Base-by-base conservation (phyloP, 371 early-diverging fungal genomes). In the Mucor piriformis region DNA sequence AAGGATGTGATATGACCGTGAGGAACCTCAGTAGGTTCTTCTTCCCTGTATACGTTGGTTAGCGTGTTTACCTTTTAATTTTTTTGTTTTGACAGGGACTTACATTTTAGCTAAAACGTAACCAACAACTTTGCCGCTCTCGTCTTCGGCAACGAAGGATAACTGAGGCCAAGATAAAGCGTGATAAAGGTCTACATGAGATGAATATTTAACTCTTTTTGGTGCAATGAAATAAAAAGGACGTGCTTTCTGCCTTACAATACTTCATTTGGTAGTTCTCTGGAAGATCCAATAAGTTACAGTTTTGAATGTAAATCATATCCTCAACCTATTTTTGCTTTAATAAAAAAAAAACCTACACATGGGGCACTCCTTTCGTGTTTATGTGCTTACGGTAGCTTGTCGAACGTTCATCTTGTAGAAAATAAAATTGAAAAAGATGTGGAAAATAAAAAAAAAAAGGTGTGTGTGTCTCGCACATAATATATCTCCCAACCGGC, bases 201-300 rank as follows among this genome's bases (percentile, higher is more conserved):
- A 18, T 18, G 18, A 12, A 37, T 18, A n/a, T 18, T 6, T 20
- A 52, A n/a, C n/a, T 42, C n/a, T 40, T 24, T 24, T 21, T 40
- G 15, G 6, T 7, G 18, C 15, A 54, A 21, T 15, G n/a, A 47
- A 1, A n/a, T 13, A 50, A 48, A 50, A 16, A 16, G 35, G 18
- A 23, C 40, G 46, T 24, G n/a, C 6, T 6, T 12, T 3, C 3
- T 37, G 11, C 79, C n/a, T 80, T 81, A 82, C 89, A 98, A 78
- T 97, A 98, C 76, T 98, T 98, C 91, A 98, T 93, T 69, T 93
- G 93, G 76, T 98, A 98, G 85, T 98, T 98, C 73, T 98, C 99
- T 3, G 99, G 99, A 52, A 98, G 85, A 76, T 97, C 97, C 60
- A 85, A 81, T 59, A 98, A 79, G 77, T 98, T 98, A 86, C 95